Conservation (phyloP, 2,329 filamentous ascomycete species). For the Cladophialophora exuberans region DNA sequence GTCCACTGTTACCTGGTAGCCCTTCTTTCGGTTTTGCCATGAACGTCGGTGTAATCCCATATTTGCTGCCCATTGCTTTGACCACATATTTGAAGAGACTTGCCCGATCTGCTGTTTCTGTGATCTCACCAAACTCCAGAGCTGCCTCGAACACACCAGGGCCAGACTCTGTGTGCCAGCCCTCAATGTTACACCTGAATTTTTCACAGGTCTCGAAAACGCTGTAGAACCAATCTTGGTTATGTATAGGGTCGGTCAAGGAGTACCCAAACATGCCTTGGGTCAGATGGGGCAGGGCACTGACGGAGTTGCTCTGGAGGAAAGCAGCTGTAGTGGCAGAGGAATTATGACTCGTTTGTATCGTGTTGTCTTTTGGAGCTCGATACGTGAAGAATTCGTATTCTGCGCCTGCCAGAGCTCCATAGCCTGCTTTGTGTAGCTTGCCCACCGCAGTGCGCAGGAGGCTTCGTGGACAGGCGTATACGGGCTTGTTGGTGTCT, state of each 20-base stretch:
- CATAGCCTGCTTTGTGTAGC: constrained; percentile 69
- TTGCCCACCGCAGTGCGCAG: constrained; percentile 70
- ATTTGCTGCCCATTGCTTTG: constrained; percentile 82
- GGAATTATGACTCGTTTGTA: constrained; percentile 57
- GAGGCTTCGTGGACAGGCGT: constrained; percentile 78
- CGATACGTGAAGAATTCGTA: constrained; percentile 95
- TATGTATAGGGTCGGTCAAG: constrained; percentile 81
- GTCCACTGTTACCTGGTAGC: constrained; percentile 90
- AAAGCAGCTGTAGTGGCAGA: constrained; percentile 73
- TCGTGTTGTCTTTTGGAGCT: constrained; percentile 57
- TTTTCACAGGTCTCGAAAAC: constrained; percentile 78
- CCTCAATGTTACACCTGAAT: constrained; percentile 82
- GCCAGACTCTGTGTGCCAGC: constrained; percentile 94
- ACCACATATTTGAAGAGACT: constrained; percentile 93
- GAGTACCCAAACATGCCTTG: constrained; percentile 98
- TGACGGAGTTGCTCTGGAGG: constrained; percentile 71
- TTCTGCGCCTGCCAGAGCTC: constrained; percentile 88
- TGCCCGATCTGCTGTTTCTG: constrained; percentile 87
- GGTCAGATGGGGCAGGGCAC: constrained; percentile 76
- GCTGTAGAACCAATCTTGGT: constrained; percentile 89
- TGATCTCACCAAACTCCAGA: constrained; percentile 85
- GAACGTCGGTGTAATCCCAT: constrained; percentile 94
- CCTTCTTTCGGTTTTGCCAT: constrained; percentile 97
- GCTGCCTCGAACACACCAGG: constrained; percentile 94
- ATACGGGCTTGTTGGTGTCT: constrained; percentile 70